Conservation (phyloP, 2,329 filamentous ascomycete species). For the Apiospora sp. region DNA sequence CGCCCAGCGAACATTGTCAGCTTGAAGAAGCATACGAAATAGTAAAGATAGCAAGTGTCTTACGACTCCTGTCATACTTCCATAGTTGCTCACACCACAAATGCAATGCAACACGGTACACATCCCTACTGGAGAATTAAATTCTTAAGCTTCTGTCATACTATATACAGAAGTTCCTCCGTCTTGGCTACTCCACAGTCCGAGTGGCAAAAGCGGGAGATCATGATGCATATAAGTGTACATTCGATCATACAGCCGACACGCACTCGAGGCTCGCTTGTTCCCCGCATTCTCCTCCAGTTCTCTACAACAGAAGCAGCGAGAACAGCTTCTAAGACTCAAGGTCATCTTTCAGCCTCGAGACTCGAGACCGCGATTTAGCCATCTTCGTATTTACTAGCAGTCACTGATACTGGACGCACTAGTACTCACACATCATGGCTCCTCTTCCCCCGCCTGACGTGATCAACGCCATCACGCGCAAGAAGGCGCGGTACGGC, state of each 20-base stretch:
- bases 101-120: not conserved
- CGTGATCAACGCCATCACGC: constrained; percentile 35
- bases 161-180: not conserved
- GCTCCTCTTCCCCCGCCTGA: constrained; percentile 30
- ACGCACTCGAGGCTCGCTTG: not conserved
- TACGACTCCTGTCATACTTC: not conserved
- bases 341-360: not conserved
- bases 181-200: not conserved
- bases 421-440: not conserved
- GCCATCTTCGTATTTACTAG: not conserved
- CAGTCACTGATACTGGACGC: not conserved
- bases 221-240: not conserved
- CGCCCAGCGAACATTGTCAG: too few relatives aligned
- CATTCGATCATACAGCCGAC: not conserved
- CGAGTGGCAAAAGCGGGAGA: not conserved
- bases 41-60: not conserved
- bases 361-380: not conserved
- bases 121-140: not conserved
- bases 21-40: not conserved
- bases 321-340: not conserved
- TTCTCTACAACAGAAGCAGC: too few relatives aligned
- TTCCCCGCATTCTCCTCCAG: not conserved
- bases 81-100: not conserved
- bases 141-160: not conserved
- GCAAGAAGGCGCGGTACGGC: constrained; percentile 39